phyloP scores from a whole-genome alignment of 129 eudicot genomes.

The Kitagawia praeruptora region DNA sequence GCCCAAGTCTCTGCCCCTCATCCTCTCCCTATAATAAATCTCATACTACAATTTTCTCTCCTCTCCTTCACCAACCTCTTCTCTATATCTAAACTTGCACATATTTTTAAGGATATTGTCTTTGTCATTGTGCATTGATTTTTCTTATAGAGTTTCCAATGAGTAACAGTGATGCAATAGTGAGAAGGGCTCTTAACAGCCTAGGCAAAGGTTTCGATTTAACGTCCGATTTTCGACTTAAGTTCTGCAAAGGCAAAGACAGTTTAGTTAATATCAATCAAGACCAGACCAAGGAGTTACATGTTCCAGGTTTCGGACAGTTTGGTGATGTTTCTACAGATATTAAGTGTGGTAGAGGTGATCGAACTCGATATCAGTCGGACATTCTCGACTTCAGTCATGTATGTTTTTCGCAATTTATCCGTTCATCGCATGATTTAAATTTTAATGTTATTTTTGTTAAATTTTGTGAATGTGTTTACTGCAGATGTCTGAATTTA shows the following conservation, averaged over 20 bases:
- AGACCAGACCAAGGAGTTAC: constrained; percentile 27
- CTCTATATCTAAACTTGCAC: background rate
- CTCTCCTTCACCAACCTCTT: background rate
- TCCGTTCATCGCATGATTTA: background rate
- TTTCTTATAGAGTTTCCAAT: background rate
- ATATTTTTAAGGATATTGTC: too few relatives aligned
- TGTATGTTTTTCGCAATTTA: constrained; percentile 18
- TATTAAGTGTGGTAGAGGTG: constrained; percentile 93
- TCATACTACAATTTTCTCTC: background rate
- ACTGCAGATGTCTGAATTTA: constrained; percentile 76
- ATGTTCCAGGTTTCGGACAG: constrained; percentile 66
- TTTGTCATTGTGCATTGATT: too few relatives aligned
- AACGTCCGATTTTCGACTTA: constrained; percentile 78
- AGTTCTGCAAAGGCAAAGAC: constrained; percentile 68
- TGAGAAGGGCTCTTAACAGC: constrained; percentile 49
- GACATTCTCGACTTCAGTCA: constrained; percentile 82
- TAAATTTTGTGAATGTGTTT: background rate
- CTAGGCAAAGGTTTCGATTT: constrained; percentile 89
- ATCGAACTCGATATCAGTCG: constrained; percentile 68
- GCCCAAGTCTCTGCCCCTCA: background rate
- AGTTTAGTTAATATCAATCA: constrained; percentile 58
- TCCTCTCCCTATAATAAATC: background rate
- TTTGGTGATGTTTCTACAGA: constrained; percentile 47
- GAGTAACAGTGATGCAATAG: constrained; percentile 20
- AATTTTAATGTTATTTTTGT: background rate